phyloP scores from a whole-genome alignment of 2,329 filamentous ascomycete genomes.

The Fusarium floridanum region DNA sequence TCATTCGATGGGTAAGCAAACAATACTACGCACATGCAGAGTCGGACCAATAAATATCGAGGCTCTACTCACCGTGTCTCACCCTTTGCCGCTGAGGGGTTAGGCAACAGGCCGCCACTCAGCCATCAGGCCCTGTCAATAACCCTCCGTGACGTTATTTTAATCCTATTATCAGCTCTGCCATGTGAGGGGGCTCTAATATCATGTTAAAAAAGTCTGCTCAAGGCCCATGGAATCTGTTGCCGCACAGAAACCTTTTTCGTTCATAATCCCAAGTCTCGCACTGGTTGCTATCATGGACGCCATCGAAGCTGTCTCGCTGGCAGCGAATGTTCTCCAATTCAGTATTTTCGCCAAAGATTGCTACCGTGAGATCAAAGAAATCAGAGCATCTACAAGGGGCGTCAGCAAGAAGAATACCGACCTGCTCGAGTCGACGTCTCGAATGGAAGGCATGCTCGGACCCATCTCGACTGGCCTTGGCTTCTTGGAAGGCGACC shows the following conservation, averaged over 20 bases:
- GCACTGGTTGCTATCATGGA: neutral
- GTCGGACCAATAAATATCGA: neutral
- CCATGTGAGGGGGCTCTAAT: neutral
- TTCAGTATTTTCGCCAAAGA: neutral
- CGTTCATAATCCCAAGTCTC: neutral
- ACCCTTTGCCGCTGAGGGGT: neutral
- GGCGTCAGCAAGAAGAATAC: too few species aligned
- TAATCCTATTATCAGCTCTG: neutral
- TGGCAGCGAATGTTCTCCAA: neutral
- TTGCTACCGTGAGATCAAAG: neutral
- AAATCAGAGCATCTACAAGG: too few species aligned
- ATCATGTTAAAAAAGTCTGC: neutral
- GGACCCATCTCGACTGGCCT: too few species aligned
- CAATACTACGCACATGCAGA: neutral
- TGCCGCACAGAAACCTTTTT: neutral
- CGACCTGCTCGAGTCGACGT: too few species aligned
- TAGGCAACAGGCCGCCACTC: neutral
- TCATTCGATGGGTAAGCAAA: neutral
- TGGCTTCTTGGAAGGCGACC: too few species aligned
- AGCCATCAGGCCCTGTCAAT: neutral
- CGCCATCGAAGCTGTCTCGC: neutral
- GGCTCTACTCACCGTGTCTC: neutral
- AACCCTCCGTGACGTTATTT: neutral
- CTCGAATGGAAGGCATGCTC: too few species aligned
- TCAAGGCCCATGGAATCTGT: neutral